Base-by-base conservation (phyloP, 78 protist genomes). In the Paratrimastix pyriformis region DNA sequence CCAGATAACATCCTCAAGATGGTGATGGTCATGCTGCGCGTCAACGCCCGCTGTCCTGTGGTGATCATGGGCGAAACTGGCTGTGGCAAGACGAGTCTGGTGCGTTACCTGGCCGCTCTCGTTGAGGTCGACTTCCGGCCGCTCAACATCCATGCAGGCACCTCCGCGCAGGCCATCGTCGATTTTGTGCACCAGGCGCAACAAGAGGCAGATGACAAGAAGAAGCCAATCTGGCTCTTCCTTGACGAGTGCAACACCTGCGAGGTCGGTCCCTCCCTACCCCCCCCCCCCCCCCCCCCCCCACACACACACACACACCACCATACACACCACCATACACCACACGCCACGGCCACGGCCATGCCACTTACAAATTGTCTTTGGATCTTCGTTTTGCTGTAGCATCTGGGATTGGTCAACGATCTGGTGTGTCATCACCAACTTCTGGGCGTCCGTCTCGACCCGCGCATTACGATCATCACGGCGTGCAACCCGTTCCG, bases 171-270 rank as follows among this genome's bases (percentile, higher is more conserved):
- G 2, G 84, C 82, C 55, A 79, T 82, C 57, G 37, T 44, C 5
- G 55, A 13, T 0, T 0, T 30, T 0, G 37, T n/a, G n/a, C n/a
- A n/a, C n/a, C n/a, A n/a, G n/a, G n/a, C n/a, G n/a, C n/a, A n/a
- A n/a, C n/a, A n/a, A n/a, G n/a, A n/a, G n/a, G n/a, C n/a, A n/a
- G n/a, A n/a, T n/a, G n/a, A n/a, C n/a, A n/a, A n/a, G n/a, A 7
- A 60, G n/a, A n/a, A n/a, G n/a, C n/a, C n/a, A n/a, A n/a, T 75
- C 9, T 43, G 1, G 13, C 57, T 76, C 5, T 87, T 87, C 42
- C 44, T 87, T 32, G 91, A 87, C 72, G 88, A 87, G 64, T 30
- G 79, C 83, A 87, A 87, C 87, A 77, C 86, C 32, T 65, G 82
- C 62, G 38, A 39, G n/a, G 32, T 30, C 65, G n/a, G n/a, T n/a